Evolutionary conservation across 768 basidiomycete genomes (phyloP).

Genomic region (Kwoniella botswanensis): DNA sequence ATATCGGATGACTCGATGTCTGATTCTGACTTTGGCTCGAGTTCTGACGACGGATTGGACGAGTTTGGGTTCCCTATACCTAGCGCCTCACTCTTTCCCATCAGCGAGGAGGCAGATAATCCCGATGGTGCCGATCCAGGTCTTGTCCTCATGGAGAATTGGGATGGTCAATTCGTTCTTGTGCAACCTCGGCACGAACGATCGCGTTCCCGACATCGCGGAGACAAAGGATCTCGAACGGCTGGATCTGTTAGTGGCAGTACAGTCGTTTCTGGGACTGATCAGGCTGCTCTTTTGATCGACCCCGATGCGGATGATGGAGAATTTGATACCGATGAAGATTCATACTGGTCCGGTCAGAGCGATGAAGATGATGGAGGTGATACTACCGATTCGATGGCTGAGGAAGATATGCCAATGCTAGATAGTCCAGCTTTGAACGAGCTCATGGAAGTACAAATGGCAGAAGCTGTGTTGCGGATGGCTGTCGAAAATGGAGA

Average conservation of each 20-base stretch:
- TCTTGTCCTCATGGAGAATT: conserved; percentile 53
- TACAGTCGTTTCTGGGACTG: conserved; percentile 31
- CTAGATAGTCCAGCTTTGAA: conserved; percentile 47
- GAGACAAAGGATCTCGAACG: conserved; percentile 41
- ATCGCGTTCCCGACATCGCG: conserved; percentile 34
- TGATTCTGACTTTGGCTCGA: conserved; percentile 33
- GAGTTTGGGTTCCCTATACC: conserved; percentile 48
- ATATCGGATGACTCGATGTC: conserved; percentile 34
- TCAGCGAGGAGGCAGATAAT: conserved; percentile 18
- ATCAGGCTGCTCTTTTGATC: conserved; percentile 41
- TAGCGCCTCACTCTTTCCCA: conserved; percentile 26
- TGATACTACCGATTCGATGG: conserved; percentile 55
- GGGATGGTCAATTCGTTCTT: conserved; percentile 51
- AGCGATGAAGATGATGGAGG: conserved; percentile 47
- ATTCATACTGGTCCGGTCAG: conserved; percentile 38
- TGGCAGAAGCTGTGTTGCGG: conserved; percentile 26
- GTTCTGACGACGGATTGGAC: conserved; percentile 41
- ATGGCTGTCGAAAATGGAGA: conserved; percentile 24
- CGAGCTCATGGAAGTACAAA: conserved; percentile 39
- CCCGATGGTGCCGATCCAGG: conserved; percentile 27
- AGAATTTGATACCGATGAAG: conserved; percentile 33
- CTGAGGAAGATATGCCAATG: conserved; percentile 55
- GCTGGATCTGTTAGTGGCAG: conserved; percentile 42
- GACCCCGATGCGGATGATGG: conserved; percentile 44
- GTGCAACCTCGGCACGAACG: conserved; percentile 45